phyloP scores from a whole-genome alignment of 2,329 filamentous ascomycete genomes.

The Hirsutella minnesotensis region DNA sequence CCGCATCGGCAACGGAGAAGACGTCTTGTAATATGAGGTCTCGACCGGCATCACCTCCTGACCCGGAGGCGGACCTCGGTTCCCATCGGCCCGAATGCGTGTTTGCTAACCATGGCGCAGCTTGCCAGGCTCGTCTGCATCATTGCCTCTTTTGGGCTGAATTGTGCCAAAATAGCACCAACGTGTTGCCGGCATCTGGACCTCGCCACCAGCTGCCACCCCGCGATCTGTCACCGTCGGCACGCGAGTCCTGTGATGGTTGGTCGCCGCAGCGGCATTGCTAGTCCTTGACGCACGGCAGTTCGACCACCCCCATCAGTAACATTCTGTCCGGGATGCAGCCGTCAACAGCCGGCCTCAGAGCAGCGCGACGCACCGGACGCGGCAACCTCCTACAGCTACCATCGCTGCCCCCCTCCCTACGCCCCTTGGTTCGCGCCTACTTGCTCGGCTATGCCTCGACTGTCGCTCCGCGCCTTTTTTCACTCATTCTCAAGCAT shows the following conservation, averaged over 20 bases:
- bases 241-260: not conserved
- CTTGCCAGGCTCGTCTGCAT: too few relatives aligned
- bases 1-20: too few relatives aligned
- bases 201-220: too few relatives aligned
- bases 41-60: too few relatives aligned
- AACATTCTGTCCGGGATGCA: not conserved
- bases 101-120: too few relatives aligned
- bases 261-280: not conserved
- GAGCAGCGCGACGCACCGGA: not conserved
- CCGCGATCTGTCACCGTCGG: too few relatives aligned
- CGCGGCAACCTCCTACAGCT: slow-evolving; percentile 8
- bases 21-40: too few relatives aligned
- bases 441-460: slow-evolving; percentile 51
- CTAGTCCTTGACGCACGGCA: not conserved
- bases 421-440: slow-evolving; percentile 46
- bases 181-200: too few relatives aligned
- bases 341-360: not conserved
- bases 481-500: slow-evolving; percentile 41
- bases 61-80: too few relatives aligned
- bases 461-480: slow-evolving; percentile 41
- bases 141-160: too few relatives aligned
- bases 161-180: too few relatives aligned
- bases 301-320: not conserved
- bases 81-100: too few relatives aligned
- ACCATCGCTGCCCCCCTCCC: slow-evolving; percentile 30